Evolutionary conservation across 495 filamentous ascomycete species (phyloP).

Genomic region (Daldinia bambusicola): DNA sequence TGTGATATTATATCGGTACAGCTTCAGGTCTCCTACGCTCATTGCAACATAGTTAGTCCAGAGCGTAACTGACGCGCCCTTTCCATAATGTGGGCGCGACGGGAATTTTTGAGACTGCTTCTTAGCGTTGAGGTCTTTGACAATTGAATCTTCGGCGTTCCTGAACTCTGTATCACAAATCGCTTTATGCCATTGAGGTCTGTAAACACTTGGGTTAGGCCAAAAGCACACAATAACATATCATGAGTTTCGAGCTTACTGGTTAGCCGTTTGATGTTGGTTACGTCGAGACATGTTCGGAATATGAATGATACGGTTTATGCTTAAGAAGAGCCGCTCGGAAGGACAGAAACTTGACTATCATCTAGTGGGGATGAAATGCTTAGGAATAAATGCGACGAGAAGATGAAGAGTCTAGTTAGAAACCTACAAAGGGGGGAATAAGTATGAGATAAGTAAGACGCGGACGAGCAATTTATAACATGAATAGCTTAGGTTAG

Average conservation of each 20-base stretch:
- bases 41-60: not conserved
- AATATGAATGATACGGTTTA: not conserved
- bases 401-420: too few relatives aligned
- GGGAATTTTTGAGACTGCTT: not conserved
- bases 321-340: not conserved
- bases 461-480: not conserved
- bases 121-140: not conserved
- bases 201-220: not conserved
- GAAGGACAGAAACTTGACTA: not conserved
- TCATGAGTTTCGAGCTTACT: not conserved
- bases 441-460: too few relatives aligned
- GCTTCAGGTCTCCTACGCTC: not conserved
- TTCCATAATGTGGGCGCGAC: not conserved
- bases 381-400: too few relatives aligned
- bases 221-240: not conserved
- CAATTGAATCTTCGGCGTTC: not conserved
- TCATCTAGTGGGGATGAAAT: too few relatives aligned
- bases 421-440: too few relatives aligned
- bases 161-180: not conserved
- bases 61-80: not conserved
- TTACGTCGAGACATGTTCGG: not conserved
- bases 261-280: not conserved
- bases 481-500: not conserved
- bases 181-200: not conserved
- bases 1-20: not conserved